These are phyloP conservation scores for Argentina anserina DNA, from an alignment of 306 rosid species.

Conservation along the genomic window DNA sequence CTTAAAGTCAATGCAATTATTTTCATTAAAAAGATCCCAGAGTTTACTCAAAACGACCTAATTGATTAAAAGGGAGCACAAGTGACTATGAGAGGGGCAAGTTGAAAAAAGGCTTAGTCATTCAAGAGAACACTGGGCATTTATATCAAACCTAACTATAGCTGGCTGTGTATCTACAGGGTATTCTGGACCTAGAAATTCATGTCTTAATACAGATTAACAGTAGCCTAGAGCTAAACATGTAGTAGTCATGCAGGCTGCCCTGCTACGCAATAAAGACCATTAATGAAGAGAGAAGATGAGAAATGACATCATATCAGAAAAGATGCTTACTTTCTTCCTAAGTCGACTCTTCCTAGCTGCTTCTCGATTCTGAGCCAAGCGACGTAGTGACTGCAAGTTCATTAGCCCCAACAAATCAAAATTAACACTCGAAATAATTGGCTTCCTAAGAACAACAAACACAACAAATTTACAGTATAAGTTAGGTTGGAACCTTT, in stretches of 20 bases:
- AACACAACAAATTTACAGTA: background rate
- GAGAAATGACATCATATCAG: background rate
- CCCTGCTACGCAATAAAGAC: background rate
- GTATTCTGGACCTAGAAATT: background rate
- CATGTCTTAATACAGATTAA: background rate
- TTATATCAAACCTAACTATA: background rate
- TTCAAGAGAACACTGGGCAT: background rate
- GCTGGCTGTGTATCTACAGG: background rate
- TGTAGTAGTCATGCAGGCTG: background rate
- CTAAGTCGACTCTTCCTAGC: constrained; percentile 72
- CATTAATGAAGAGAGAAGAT: background rate
- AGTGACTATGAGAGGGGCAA: background rate
- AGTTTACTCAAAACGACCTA: background rate
- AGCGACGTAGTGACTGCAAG: constrained; percentile 53
- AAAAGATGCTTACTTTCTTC: constrained; percentile 52
- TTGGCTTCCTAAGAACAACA: background rate
- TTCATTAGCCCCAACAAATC: background rate
- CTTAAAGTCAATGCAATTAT: constrained; percentile 2
- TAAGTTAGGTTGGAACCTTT: constrained; percentile 29
- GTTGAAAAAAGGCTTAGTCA: background rate
- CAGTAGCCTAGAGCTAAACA: background rate
- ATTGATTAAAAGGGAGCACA: background rate
- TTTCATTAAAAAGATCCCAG: background rate
- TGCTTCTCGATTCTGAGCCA: constrained; percentile 81
- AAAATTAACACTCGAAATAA: background rate